Evolutionary conservation across 1,284 basidiomycete genomes (phyloP), one percentile per base, ranked within the genome.

Genomic region (Blastosporella zonata): DNA sequence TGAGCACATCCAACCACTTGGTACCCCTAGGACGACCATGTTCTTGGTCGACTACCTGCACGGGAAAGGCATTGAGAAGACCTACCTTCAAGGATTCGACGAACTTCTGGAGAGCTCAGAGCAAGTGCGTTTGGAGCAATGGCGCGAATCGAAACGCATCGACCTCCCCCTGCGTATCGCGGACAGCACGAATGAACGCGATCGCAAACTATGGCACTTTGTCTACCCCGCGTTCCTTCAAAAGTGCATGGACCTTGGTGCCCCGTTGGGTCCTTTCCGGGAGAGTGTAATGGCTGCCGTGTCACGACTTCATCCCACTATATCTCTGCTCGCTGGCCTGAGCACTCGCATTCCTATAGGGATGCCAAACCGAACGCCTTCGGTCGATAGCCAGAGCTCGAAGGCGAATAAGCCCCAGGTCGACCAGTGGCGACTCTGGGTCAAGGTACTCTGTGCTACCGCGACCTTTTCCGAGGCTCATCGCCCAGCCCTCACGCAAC

Each of bases 391-490:
- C 45, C 80, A 84, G 48, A 76, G 75, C 0, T 53, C 69, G 17
- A 78, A 74, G 18, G 91, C 94, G 21, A 81, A 84, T 49, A 77
- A 74, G 54, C 65, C 72, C 7, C 67, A 87, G 31, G 81, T 93
- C 18, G 84, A 89, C 40, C 92, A 96, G 63, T 97, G 93, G 94
- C 81, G 89, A 52, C 73, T 86, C 22, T 96, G 92, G 84, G 77
- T 93, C 41, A 87, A 90, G 52, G 77, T 90, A 8, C 74, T 95
- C 5, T 93, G 89, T 58, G 81, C 87, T 13, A 93, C 90, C 0
- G 86, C 89, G 2, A 74, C 81, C 0, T 74, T 87, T 1, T 78
- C 82, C 1, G 88, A 93, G 46, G 69, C 66, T 6, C 63, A 76
- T 23, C 77, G 82, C 27, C 75, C 76, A 10, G 64, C 74, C 2